Base-by-base conservation (phyloP, 805 yeast genomes). In the Grigorovia transvaalensis region DNA sequence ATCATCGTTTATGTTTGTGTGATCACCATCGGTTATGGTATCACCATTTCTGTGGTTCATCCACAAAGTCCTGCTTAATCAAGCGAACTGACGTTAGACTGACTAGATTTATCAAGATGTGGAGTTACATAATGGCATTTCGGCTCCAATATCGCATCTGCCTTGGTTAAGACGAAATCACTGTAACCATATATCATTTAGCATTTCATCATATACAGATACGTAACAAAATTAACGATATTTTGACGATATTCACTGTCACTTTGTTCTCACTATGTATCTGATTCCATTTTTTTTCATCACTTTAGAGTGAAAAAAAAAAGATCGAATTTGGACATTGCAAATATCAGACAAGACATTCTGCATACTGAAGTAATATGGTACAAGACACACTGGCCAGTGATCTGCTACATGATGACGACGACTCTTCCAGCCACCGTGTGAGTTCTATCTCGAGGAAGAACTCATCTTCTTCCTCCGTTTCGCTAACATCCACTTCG, bases 1-100 rank as follows among this genome's bases (percentile, higher is more conserved):
- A 54, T 93, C 3, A 69, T 89, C 49, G 87, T 88, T 11, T 91
- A 86, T 61, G 54, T 77, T 2, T 78, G 84, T 33, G 80, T 89
- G 46, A 78, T 88, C 17, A 81, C 90, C 5, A 68, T 93, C n/a
- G 99, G 98, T 12, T 93, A 82, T 61, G 77, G 85, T 51, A 77
- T 86, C 50, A 85, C 88, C 88, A 67, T 46, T 57, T 64, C 70
- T 12, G 59, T 67, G 27, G 52, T 68, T 12, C 54, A 63, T 42
- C 62, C 60, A 12, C 50, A 44, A 4, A 23, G 40, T 23, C 45
- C 18, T 35, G 33, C 47, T 23, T 12, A 43, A 43, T 15, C 18
- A 15, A 8, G 15, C 38, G 15, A 33, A 33, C 11, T 13, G 15
- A 13, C 15, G 38, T 13, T 33, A 7, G 15, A 35, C 18, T 46